Conservation (phyloP, 805 yeast genomes). For the Sugiyamaella floridensis region DNA sequence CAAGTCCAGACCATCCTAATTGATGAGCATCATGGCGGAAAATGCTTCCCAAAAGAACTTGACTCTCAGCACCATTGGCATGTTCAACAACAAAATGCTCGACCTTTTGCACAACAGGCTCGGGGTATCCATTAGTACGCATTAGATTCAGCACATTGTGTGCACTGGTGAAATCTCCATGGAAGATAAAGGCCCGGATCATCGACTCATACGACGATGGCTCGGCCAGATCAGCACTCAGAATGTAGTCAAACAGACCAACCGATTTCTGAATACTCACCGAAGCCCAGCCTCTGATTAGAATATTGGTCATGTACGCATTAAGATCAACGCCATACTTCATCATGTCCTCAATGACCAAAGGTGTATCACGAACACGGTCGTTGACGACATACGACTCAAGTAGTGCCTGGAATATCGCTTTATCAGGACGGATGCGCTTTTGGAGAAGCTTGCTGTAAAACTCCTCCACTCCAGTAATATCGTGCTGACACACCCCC, state of each 20-base stretch:
- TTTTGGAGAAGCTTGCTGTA: constrained; percentile 27
- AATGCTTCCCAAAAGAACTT: constrained; percentile 18
- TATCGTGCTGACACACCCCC: constrained; percentile 31
- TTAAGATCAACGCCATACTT: constrained; percentile 26
- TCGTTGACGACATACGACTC: constrained; percentile 35
- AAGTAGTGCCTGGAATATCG: constrained; percentile 34
- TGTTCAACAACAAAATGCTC: constrained; percentile 1
- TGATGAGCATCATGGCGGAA: constrained; percentile 22
- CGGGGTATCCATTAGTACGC: constrained; percentile 24
- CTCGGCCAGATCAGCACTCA: constrained; percentile 21
- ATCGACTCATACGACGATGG: constrained; percentile 33
- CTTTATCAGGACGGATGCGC: constrained; percentile 32
- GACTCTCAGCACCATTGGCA: neutral
- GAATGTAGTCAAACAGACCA: constrained; percentile 25
- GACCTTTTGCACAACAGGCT: constrained; percentile 27
- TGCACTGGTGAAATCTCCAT: constrained; percentile 22
- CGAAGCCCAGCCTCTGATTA: constrained; percentile 33
- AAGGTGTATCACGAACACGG: constrained; percentile 23
- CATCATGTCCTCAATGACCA: constrained; percentile 31
- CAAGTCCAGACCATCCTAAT: constrained; percentile 1
- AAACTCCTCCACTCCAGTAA: constrained; percentile 31
- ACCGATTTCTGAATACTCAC: constrained; percentile 22
- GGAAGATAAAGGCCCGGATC: constrained; percentile 27
- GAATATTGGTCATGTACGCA: constrained; percentile 30
- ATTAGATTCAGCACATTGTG: constrained; percentile 20